Evolutionary conservation across 2,329 filamentous ascomycete species (phyloP).

Genomic region (Ophiostoma himal-ulmi): DNA sequence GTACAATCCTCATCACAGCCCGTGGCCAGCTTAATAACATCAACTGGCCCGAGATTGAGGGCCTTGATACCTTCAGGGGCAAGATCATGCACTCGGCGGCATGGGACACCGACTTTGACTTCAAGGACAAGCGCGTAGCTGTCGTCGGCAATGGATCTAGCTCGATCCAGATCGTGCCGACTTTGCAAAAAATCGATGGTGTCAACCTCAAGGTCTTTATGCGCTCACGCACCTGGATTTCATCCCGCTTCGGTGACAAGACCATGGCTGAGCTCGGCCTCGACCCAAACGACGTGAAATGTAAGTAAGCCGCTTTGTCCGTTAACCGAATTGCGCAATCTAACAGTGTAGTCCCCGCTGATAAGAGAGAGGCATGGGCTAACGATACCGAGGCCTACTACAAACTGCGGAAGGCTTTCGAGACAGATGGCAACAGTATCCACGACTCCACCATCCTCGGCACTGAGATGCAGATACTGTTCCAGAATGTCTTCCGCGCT

Average conservation of each 20-base stretch:
- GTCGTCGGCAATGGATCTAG: conserved; percentile 50
- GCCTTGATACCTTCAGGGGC: conserved; percentile 38
- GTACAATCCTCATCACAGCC: conserved; percentile 39
- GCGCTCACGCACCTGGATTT: conserved; percentile 47
- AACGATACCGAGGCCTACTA: conserved; percentile 36
- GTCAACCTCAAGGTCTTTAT: conserved; percentile 42
- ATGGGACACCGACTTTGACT: conserved; percentile 46
- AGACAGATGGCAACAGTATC: conserved; percentile 39
- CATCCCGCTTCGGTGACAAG: conserved; percentile 42
- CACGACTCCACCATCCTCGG: conserved; percentile 39
- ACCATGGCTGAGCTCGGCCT: conserved; percentile 41
- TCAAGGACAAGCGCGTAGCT: conserved; percentile 43
- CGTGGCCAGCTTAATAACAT: conserved; percentile 41
- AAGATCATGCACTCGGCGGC: conserved; percentile 42
- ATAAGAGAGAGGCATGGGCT: conserved; percentile 37
- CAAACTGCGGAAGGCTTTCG: conserved; percentile 41
- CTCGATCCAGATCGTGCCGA: conserved; percentile 48
- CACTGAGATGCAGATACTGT: conserved; percentile 33
- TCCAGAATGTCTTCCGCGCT: conserved; percentile 32
- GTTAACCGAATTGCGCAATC: conserved; percentile 28
- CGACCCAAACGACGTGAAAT: conserved; percentile 31
- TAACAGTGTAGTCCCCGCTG: conserved; percentile 33
- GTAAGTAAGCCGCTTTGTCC: conserved; percentile 31
- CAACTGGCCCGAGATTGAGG: conserved; percentile 41
- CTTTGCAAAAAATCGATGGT: conserved; percentile 41